Base-by-base conservation (phyloP, 768 basidiomycete species). In the Podaxis mareebaensis region DNA sequence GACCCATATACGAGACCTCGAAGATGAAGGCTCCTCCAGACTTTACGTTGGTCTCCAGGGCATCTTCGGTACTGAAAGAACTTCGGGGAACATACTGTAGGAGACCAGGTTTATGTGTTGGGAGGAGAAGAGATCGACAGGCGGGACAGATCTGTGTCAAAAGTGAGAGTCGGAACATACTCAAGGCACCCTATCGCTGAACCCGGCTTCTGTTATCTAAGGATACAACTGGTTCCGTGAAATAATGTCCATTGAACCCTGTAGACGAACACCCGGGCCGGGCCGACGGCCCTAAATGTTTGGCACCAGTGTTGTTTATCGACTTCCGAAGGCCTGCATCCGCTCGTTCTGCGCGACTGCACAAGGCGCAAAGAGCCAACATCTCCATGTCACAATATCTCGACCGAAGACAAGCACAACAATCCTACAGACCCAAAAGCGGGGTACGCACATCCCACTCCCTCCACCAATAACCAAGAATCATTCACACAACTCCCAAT, bases 371-470 rank as follows among this genome's bases (percentile, higher is more conserved):
- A 20, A 17, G n/a, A 4, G 33, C 33, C 33, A 33, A 20, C 20
- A 46, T 20, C 44, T 7, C 6, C 48, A 72, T 71, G 74, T 73
- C 77, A 26, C 74, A 76, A 65, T 85, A 85, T 68, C 73, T 83
- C 52, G 76, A 83, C 76, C 74, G 69, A 61, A 77, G 74, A 59
- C 76, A 77, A 24, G 79, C 80, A 28, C 73, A 70, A 58, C 73
- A 76, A 39, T 82, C 83, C 2, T 87, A 87, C 67, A 77, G 86
- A 49, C 86, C 85, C 13, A 75, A 75, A 61, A 75, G 80, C 53
- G 83, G 83, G 66, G 86, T 87, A 72, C 58, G 69, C 65, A 62
- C 24, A 33, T 8, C 20, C 15, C 42, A 49, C 1, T 24, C 3
- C 22, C 33, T 15, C 15, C 15, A 30, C 13, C 12, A 22, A 17